These are phyloP conservation scores for Stevia rebaudiana DNA, from an alignment of 140 eudicot species.

Conservation along the genomic window DNA sequence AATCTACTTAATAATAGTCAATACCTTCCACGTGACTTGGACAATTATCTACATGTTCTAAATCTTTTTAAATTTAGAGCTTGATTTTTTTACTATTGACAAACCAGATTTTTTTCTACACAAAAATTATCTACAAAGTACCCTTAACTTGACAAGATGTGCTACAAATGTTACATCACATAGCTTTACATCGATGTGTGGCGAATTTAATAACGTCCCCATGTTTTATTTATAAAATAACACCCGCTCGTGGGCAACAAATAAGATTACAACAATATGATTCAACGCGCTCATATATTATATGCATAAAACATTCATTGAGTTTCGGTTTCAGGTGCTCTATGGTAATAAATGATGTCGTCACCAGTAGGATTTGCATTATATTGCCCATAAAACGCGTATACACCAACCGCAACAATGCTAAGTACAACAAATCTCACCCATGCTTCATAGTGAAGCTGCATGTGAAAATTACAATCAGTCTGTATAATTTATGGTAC, in stretches of 20 bases:
- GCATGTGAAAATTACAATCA: slow-evolving; percentile 34
- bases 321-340: slow-evolving; percentile 49
- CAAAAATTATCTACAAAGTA: background rate
- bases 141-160: background rate
- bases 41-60: no score
- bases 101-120: no score
- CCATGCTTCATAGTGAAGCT: slow-evolving; percentile 96
- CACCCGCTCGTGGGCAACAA: slow-evolving; percentile 9
- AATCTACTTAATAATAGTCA: no score
- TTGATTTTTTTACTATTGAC: no score
- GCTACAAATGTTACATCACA: background rate
- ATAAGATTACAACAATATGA: slow-evolving; percentile 12
- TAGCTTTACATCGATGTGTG: background rate
- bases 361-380: slow-evolving; percentile 74
- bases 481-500: background rate
- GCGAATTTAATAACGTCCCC: background rate
- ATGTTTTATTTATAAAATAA: slow-evolving; percentile 11
- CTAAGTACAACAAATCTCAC: slow-evolving; percentile 76
- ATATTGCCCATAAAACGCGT: slow-evolving; percentile 86
- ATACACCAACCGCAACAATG: slow-evolving; percentile 49
- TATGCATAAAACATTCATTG: slow-evolving; percentile 5
- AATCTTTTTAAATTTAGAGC: no score
- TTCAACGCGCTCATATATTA: background rate
- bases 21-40: no score
- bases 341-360: slow-evolving; percentile 45